Evolutionary conservation across 805 yeast genomes (phyloP).

Genomic region (Yarrowia bubula): DNA sequence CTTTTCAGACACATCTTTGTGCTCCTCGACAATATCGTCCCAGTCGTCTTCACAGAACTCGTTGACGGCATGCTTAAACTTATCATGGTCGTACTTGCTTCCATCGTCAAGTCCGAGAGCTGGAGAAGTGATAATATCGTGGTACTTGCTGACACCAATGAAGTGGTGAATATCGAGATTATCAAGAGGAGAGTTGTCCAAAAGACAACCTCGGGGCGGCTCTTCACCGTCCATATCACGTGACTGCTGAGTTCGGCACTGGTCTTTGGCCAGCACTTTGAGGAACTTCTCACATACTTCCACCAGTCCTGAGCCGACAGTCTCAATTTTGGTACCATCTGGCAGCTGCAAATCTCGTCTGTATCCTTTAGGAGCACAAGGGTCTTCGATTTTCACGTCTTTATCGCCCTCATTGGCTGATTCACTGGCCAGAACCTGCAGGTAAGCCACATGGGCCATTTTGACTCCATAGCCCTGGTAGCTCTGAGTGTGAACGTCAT

Average conservation of each 20-base stretch:
- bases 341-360: conserved; percentile 28
- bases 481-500: conserved; percentile 89
- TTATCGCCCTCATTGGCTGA: conserved; percentile 25
- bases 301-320: conserved; percentile 77
- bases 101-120: conserved; percentile 67
- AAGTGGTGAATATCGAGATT: conserved; percentile 78
- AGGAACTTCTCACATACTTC: conserved; percentile 59
- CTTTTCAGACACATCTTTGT: conserved; percentile 30
- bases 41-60: conserved; percentile 78
- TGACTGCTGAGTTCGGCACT: conserved; percentile 35
- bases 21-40: conserved; percentile 52
- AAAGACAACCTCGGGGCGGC: conserved; percentile 81
- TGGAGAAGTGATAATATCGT: conserved; percentile 89
- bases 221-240: conserved; percentile 67
- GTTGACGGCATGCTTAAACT: conserved; percentile 64
- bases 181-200: conserved; percentile 82
- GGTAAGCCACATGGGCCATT: conserved; percentile 75
- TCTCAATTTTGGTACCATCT: conserved; percentile 30
- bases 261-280: conserved; percentile 21
- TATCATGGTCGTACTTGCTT: conserved; percentile 75
- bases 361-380: conserved; percentile 75
- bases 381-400: conserved; percentile 52
- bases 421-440: not conserved
- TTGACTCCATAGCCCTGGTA: conserved; percentile 99
- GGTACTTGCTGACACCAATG: conserved; percentile 92